Conservation (phyloP, 225 moss, liverwort and hornwort genomes). For the Pseudisothecium myosuroides region DNA sequence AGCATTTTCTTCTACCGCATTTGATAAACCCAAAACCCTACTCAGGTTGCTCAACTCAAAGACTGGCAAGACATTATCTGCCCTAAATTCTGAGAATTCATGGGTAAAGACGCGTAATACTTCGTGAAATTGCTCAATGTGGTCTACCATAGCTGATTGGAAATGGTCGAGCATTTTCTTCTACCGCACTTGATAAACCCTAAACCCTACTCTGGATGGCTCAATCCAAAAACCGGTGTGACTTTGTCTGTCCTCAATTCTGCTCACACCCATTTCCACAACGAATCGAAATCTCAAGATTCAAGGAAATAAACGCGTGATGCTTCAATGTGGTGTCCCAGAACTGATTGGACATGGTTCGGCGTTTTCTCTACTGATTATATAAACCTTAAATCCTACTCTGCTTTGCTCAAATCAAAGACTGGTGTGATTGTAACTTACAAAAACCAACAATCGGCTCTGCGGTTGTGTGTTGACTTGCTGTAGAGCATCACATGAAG, state of each 20-base stretch:
- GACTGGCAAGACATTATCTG: not conserved
- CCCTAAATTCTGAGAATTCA: not conserved
- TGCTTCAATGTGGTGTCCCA: not conserved
- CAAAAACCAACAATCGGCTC: not conserved
- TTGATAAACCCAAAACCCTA: not conserved
- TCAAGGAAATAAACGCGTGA: not conserved
- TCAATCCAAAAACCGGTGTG: not conserved
- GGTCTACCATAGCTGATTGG: not conserved
- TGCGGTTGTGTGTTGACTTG: not conserved
- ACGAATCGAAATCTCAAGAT: not conserved
- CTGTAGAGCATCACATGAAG: not conserved
- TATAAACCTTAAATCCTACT: not conserved
- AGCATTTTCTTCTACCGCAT: not conserved
- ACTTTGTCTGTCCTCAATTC: not conserved
- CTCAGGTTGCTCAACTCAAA: not conserved
- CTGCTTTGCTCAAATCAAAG: not conserved
- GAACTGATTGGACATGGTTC: not conserved
- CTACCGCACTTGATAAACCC: not conserved
- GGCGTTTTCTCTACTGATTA: not conserved
- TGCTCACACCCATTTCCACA: not conserved
- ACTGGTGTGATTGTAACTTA: not conserved
- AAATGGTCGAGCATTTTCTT: not conserved
- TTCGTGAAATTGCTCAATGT: not conserved
- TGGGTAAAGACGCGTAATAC: not conserved
- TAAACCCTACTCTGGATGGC: not conserved